phyloP scores from a whole-genome alignment of 2,329 filamentous ascomycete genomes.

The Pleomassaria siparia region DNA sequence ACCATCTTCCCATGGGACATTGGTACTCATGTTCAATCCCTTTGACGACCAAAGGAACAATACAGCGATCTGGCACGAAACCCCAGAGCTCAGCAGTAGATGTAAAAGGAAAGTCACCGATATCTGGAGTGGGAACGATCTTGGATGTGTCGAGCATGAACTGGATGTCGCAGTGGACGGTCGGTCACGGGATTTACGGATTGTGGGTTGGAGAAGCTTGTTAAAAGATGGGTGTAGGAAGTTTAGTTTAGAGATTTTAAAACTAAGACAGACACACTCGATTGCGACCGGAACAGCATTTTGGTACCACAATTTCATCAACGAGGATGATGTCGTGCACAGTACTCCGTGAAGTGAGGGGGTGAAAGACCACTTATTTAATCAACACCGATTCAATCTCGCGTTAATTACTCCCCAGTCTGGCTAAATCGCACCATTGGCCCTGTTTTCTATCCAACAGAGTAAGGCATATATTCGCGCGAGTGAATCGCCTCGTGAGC shows the following conservation, averaged over 20 bases:
- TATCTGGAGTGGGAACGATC: conserved; percentile 8
- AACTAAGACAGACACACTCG: no score
- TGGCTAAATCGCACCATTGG: no score
- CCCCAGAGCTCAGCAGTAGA: conserved; percentile 7
- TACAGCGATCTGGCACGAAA: conserved; percentile 10
- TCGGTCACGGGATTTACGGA: conserved; percentile 12
- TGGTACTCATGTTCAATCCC: conserved; percentile 31
- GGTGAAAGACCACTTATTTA: no score
- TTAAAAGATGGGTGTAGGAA: neutral
- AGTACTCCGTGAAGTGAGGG: no score
- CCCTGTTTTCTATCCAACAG: no score
- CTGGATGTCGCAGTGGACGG: conserved; percentile 3
- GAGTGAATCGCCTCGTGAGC: no score
- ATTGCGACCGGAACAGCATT: no score
- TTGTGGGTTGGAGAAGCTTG: conserved; percentile 8
- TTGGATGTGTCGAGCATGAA: conserved; percentile 6
- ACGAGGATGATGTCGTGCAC: no score
- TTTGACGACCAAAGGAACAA: conserved; percentile 1
- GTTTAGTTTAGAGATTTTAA: no score
- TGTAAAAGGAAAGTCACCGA: conserved; percentile 5
- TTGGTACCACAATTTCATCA: no score
- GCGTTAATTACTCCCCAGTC: neutral
- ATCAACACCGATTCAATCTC: no score
- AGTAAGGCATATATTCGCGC: no score
- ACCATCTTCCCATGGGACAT: conserved; percentile 23